phyloP scores from a whole-genome alignment of 148 eudicot genomes.

The Amaranthus cruentus region DNA sequence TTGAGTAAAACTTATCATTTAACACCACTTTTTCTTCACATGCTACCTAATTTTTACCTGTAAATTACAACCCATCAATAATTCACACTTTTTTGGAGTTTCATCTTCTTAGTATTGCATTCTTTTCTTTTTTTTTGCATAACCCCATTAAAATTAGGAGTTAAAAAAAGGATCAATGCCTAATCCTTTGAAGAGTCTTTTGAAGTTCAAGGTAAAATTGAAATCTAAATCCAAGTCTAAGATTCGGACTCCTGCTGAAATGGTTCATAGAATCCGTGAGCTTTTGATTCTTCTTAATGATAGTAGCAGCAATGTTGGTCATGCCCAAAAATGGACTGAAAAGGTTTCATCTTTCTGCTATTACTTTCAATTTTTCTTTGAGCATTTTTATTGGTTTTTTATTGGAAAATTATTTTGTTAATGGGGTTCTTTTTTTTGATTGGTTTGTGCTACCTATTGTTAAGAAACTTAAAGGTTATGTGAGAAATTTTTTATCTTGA shows the following conservation, averaged over 20 bases:
- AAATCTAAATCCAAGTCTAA: conserved; percentile 27
- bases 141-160: not conserved
- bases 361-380: not conserved
- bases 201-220: conserved; percentile 15
- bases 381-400: not conserved
- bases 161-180: not conserved
- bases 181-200: not conserved
- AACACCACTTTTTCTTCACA: not conserved
- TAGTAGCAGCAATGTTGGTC: conserved; percentile 8
- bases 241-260: conserved; percentile 34
- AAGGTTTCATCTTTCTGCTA: conserved; percentile 26
- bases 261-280: conserved; percentile 30
- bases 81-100: not conserved
- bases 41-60: conserved; percentile 13
- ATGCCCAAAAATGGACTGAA: conserved; percentile 23
- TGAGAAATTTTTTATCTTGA: too few relatives aligned
- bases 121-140: not conserved
- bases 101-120: not conserved
- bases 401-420: not conserved
- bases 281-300: conserved; percentile 23
- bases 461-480: not conserved
- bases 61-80: not conserved
- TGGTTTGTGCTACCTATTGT: not conserved
- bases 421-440: not conserved
- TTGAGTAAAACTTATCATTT: conserved; percentile 2